Conservation (phyloP, 1,284 basidiomycete species). For the Cutaneotrichosporon daszewskae region DNA sequence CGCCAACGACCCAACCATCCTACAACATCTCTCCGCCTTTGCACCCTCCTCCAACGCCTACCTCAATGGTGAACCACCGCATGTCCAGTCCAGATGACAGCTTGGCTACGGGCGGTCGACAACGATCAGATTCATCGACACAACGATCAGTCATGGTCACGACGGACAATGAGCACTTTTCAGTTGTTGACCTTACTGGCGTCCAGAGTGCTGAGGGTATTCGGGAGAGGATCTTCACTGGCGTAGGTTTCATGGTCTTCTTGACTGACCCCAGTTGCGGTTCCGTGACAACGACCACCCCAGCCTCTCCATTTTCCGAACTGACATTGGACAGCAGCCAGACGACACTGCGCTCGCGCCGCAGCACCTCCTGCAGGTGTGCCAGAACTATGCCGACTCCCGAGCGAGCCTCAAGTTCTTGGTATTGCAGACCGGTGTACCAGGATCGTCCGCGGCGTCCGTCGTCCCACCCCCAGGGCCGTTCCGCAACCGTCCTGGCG, state of each 20-base stretch:
- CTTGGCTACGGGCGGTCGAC: slow-evolving; percentile 8
- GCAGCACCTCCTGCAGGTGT: slow-evolving; percentile 65
- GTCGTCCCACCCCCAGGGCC: slow-evolving; percentile 33
- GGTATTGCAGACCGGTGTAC: slow-evolving; percentile 49
- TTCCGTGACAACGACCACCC: slow-evolving; percentile 76
- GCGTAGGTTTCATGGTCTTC: slow-evolving; percentile 52
- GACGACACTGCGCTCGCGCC: slow-evolving; percentile 64
- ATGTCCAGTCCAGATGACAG: slow-evolving; percentile 33
- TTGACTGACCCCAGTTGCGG: slow-evolving; percentile 55
- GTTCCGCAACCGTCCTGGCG: slow-evolving; percentile 15
- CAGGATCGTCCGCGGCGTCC: slow-evolving; percentile 30
- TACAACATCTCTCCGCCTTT: slow-evolving; percentile 2
- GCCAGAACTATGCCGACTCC: slow-evolving; percentile 63
- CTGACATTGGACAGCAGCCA: slow-evolving; percentile 71
- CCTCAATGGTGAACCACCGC: slow-evolving; percentile 8
- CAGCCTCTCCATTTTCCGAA: slow-evolving; percentile 73
- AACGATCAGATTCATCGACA: slow-evolving; percentile 17
- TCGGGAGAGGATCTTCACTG: slow-evolving; percentile 75
- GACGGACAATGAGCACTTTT: slow-evolving; percentile 71
- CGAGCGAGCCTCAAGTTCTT: slow-evolving; percentile 74
- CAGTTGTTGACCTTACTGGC: slow-evolving; percentile 68
- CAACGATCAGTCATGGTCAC: slow-evolving; percentile 55
- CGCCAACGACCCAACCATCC: neutral
- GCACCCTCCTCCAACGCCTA: slow-evolving; percentile 2
- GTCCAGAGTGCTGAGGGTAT: slow-evolving; percentile 66